Evolutionary conservation across 805 yeast genomes (phyloP).

Genomic region (Kodamaea lidongshanica): DNA sequence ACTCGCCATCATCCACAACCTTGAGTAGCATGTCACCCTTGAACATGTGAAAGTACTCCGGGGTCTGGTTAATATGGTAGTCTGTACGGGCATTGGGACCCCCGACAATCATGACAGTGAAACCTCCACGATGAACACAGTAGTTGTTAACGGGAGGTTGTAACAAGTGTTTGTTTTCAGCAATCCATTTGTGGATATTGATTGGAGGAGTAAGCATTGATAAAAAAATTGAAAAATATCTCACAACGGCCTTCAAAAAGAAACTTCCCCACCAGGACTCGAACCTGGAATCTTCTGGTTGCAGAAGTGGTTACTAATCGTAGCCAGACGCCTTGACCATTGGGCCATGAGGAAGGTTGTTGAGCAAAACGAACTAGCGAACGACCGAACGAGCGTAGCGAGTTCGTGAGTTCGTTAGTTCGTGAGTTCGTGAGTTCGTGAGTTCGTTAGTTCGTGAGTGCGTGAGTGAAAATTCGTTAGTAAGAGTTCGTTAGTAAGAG

Average conservation of each 20-base stretch:
- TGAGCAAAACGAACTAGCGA: no score
- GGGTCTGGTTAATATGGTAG: constrained; percentile 89
- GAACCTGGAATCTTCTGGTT: constrained; percentile 49
- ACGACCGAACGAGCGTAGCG: no score
- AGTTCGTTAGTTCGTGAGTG: no score
- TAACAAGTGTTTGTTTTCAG: constrained; percentile 65
- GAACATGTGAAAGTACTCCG: constrained; percentile 86
- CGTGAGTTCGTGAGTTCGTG: no score
- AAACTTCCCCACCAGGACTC: constrained; percentile 50
- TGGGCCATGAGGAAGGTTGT: constrained; percentile 76
- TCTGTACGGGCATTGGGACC: constrained; percentile 95
- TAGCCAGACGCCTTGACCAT: constrained; percentile 74
- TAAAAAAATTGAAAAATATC: background rate
- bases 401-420: no score
- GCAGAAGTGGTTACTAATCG: constrained; percentile 47
- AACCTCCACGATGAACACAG: constrained; percentile 87
- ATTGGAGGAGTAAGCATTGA: constrained; percentile 60
- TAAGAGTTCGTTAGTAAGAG: no score
- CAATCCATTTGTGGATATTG: constrained; percentile 74
- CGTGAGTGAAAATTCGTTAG: no score
- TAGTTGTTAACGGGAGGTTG: constrained; percentile 91
- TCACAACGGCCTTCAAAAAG: no score
- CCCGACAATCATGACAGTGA: constrained; percentile 92
- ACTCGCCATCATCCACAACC: constrained; percentile 67
- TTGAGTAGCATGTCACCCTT: constrained; percentile 80